phyloP scores from a whole-genome alignment of 176 grass and related monocot species.

The Aegilops speltoides region DNA sequence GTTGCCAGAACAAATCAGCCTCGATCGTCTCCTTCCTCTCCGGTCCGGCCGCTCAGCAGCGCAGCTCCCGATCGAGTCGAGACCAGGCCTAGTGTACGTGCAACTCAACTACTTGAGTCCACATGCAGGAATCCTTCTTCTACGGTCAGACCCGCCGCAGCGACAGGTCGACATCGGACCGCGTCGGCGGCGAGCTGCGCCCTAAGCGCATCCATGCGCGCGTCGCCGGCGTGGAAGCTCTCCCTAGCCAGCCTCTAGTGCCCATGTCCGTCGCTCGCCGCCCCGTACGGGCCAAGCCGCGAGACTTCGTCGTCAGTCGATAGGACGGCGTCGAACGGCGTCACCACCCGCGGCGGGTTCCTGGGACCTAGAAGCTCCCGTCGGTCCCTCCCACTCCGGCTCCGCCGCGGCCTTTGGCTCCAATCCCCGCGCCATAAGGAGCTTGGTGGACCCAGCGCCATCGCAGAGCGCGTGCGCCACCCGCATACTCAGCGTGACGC shows the following conservation, averaged over 20 bases:
- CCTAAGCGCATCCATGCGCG: constrained; percentile 45
- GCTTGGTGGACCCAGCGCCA: constrained; percentile 31
- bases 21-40: too few relatives aligned
- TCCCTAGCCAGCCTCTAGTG: not conserved
- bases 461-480: too few relatives aligned
- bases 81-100: too few relatives aligned
- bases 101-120: too few relatives aligned
- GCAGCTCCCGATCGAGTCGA: too few relatives aligned
- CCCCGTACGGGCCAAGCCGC: constrained; percentile 25
- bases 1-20: too few relatives aligned
- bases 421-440: constrained; percentile 45
- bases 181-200: constrained; percentile 34
- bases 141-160: too few relatives aligned
- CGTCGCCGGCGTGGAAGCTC: constrained; percentile 63
- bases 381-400: constrained; percentile 52
- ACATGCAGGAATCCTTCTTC: too few relatives aligned
- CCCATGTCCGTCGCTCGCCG: not conserved
- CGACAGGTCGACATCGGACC: too few relatives aligned
- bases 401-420: not conserved
- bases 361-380: constrained; percentile 45
- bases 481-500: too few relatives aligned
- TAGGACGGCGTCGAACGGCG: constrained; percentile 40
- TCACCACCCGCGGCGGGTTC: constrained; percentile 19
- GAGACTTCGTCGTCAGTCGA: constrained; percentile 29
- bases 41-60: too few relatives aligned